Evolutionary conservation across 495 filamentous ascomycete species (phyloP).

Genomic region (Trypethelium eluteriae): DNA sequence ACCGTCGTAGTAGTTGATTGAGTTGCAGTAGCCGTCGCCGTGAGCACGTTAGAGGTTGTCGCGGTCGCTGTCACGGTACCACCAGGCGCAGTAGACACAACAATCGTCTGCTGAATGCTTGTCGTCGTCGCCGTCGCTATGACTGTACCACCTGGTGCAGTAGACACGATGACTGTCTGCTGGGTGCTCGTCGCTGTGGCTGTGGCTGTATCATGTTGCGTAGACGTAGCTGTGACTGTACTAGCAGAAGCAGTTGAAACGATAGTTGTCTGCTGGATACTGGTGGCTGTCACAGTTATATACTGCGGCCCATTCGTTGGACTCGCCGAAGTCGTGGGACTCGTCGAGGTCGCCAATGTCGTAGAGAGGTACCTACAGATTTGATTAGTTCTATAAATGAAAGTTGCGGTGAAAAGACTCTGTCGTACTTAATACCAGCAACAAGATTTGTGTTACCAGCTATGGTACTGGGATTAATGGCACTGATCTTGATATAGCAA

Average conservation of each 20-base stretch:
- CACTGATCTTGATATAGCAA: constrained; percentile 16
- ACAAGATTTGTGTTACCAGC: not conserved
- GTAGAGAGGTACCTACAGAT: not conserved
- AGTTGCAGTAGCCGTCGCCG: not conserved
- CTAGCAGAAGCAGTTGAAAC: not conserved
- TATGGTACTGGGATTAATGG: not conserved
- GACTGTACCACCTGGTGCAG: constrained; percentile 12
- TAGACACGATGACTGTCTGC: constrained; percentile 2
- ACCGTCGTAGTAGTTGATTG: too few relatives aligned
- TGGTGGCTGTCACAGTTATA: not conserved
- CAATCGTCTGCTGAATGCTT: not conserved
- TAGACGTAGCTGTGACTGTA: constrained; percentile 16
- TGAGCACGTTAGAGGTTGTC: not conserved
- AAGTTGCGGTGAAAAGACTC: constrained; percentile 3
- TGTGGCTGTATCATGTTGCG: constrained; percentile 8
- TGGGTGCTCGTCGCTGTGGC: not conserved
- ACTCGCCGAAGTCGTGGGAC: constrained; percentile 7
- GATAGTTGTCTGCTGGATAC: not conserved
- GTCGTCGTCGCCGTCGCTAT: not conserved
- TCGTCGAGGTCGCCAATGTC: constrained; percentile 6
- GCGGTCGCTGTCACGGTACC: not conserved
- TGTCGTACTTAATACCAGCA: not conserved
- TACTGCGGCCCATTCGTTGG: not conserved
- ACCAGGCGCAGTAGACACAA: not conserved
- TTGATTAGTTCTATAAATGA: not conserved